Conservation (phyloP, 2,329 filamentous ascomycete species). For the Cordyceps farinosa region DNA sequence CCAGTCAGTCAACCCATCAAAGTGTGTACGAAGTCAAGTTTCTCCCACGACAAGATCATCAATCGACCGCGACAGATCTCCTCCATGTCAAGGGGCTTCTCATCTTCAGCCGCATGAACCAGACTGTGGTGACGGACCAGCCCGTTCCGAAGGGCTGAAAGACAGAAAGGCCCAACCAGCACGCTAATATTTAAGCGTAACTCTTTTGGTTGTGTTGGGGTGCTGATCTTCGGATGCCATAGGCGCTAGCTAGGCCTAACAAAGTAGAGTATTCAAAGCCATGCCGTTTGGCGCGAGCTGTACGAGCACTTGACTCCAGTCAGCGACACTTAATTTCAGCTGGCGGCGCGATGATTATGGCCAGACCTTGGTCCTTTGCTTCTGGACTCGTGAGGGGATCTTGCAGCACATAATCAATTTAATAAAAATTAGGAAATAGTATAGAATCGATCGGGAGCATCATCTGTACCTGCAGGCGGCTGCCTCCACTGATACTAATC, state of each 20-base stretch:
- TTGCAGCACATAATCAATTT: no score
- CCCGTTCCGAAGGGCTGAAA: background rate
- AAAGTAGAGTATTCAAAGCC: background rate
- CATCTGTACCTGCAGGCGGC: background rate
- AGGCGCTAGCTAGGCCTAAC: background rate
- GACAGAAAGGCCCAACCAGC: background rate
- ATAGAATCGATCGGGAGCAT: background rate
- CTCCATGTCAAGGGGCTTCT: background rate
- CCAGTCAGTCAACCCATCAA: background rate
- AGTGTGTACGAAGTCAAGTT: background rate
- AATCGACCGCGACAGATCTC: background rate
- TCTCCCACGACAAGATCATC: no score
- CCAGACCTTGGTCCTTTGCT: no score
- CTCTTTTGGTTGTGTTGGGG: background rate
- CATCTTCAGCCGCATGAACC: background rate
- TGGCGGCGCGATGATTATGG: background rate
- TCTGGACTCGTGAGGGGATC: no score
- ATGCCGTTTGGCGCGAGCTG: background rate
- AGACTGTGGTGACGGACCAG: background rate
- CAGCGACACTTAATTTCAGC: background rate
- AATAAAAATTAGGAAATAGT: no score
- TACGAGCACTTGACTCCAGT: background rate
- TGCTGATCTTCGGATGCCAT: background rate
- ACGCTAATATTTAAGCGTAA: conserved; percentile 3
- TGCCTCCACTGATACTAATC: background rate